Evolutionary conservation across 2,329 filamentous ascomycete genomes (phyloP), one percentile per base, ranked within the genome.

Genomic region (Trichoderma sp.): DNA sequence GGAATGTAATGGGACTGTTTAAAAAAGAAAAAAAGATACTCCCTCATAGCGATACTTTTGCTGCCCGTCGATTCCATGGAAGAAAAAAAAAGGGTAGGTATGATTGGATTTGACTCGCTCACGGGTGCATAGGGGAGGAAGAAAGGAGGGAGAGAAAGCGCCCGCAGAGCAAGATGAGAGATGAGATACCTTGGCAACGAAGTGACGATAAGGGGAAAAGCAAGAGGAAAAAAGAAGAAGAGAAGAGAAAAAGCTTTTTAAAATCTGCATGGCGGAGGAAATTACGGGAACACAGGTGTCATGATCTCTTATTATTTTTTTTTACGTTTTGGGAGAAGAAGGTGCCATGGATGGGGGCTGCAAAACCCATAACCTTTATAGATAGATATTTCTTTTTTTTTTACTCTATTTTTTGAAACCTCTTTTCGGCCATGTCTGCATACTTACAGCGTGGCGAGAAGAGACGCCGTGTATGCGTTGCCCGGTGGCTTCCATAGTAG

Each of bases 101-200:
- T 28, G 39, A 50, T 69, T 69, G 57, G 36, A 69, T 69, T 34
- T 62, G 36, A 43, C 39, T 53, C 15, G 57, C 55, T 68, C 58
- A 36, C 55, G 53, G 32, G 53, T 26, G 43, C 26, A 47, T 47
- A 53, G 30, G 28, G 32, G 57, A 20, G 8, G 43, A 47, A 11
- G 43, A 20, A 43, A 9, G n/a, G 36, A 11, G n/a, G 12, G 30
- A 57, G 65, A 67, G 65, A 55, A 23, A 32, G 57, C 13, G 6
- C 57, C 55, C 30, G 28, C 57, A 30, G 39, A 43, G 39, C 57
- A 43, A 32, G 26, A 69, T 20, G n/a, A 28, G 66, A 68, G 66
- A 68, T 68, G 66, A 68, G 66, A 68, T 69, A 69, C 57, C 66
- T 69, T 50, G 57, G 66, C 26, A 69, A 62, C 17, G 39, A 69